Evolutionary conservation across 2,329 filamentous ascomycete genomes (phyloP).

Genomic region (Cercospora zeae-maydis): DNA sequence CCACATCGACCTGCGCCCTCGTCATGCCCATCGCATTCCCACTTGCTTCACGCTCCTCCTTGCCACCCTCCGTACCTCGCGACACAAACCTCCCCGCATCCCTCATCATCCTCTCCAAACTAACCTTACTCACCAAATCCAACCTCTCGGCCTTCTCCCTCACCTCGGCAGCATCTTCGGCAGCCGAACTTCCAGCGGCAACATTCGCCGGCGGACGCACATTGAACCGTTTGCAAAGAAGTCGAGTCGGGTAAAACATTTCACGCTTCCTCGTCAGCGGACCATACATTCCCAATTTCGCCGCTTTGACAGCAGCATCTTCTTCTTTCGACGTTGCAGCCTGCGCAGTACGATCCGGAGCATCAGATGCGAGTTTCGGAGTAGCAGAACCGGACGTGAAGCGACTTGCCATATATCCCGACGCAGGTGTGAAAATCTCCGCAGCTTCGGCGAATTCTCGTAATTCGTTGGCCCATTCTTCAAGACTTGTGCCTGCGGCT

Average conservation of each 20-base stretch:
- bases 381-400: slow-evolving; percentile 70
- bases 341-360: slow-evolving; percentile 15
- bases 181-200: slow-evolving; percentile 35
- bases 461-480: slow-evolving; percentile 78
- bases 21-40: slow-evolving; percentile 13
- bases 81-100: slow-evolving; percentile 38
- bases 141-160: slow-evolving; percentile 49
- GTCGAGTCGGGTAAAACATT: slow-evolving; percentile 73
- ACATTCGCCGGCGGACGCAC: slow-evolving; percentile 70
- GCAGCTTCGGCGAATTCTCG: slow-evolving; percentile 71
- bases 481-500: slow-evolving; percentile 50
- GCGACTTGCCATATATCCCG: slow-evolving; percentile 85
- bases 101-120: slow-evolving; percentile 54
- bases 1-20: slow-evolving; percentile 57
- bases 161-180: slow-evolving; percentile 25
- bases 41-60: slow-evolving; percentile 17
- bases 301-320: slow-evolving; percentile 81
- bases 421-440: slow-evolving; percentile 84
- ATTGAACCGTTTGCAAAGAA: slow-evolving; percentile 94
- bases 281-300: slow-evolving; percentile 89
- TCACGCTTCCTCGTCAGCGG: slow-evolving; percentile 70
- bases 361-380: slow-evolving; percentile 35
- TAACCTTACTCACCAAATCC: slow-evolving; percentile 55
- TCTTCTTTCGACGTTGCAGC: slow-evolving; percentile 52
- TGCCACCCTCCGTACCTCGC: slow-evolving; percentile 20